Percentiles rank a stretch among this genome's conserved stretches.
Conservation (phyloP, 139 green algal genomes). For the Micractinium conductrix region DNA sequence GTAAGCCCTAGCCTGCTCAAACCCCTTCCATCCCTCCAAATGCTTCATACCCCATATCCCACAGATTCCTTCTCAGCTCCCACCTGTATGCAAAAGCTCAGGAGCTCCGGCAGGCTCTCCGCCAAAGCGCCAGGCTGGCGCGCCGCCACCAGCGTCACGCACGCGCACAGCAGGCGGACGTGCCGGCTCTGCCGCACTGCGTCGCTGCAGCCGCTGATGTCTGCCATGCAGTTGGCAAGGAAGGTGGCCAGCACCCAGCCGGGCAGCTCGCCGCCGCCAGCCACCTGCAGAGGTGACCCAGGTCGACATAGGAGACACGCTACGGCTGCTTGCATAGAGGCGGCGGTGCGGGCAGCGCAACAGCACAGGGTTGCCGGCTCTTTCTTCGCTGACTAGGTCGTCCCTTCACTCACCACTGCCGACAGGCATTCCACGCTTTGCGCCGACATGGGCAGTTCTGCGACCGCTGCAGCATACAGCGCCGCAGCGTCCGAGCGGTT, state of each 20-base stretch:
- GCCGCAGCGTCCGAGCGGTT: not conserved
- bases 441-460: constrained; percentile 5
- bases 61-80: too few relatives aligned
- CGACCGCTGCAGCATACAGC: not conserved
- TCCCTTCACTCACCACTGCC: constrained; percentile 9
- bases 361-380: not conserved
- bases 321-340: too few relatives aligned
- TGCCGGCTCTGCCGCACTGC: constrained; percentile 26
- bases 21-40: too few relatives aligned
- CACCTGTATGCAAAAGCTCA: constrained; percentile 34
- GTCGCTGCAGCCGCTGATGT: not conserved
- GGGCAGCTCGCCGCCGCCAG: not conserved
- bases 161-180: constrained; percentile 32
- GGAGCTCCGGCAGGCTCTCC: constrained; percentile 14
- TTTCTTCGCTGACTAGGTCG: too few relatives aligned
- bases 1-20: too few relatives aligned
- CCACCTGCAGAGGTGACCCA: not conserved
- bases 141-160: constrained; percentile 9
- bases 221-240: constrained; percentile 19
- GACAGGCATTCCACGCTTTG: constrained; percentile 35
- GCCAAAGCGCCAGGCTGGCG: constrained; percentile 1
- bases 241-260: constrained; percentile 34
- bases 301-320: too few relatives aligned
- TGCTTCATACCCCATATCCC: too few relatives aligned
- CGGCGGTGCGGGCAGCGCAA: too few relatives aligned